Percentiles rank a stretch among this genome's conserved stretches.
Evolutionary conservation across 441 rosid genomes (phyloP).

Genomic region (Metrosideros polymorpha): DNA sequence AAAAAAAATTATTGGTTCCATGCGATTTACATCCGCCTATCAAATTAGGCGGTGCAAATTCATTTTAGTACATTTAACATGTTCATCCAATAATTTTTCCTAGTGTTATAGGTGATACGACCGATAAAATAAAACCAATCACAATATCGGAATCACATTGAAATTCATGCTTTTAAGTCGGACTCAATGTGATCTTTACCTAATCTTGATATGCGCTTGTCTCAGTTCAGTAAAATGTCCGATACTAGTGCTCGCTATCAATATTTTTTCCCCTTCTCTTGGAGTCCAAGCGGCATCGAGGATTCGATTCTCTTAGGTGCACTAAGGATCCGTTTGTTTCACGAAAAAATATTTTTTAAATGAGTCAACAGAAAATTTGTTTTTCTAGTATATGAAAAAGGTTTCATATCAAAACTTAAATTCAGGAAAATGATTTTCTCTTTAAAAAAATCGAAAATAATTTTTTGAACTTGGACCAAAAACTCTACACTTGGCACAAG

Average conservation of each 20-base stretch:
- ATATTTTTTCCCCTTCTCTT: background rate
- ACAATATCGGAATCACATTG: background rate
- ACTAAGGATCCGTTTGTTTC: too few species aligned
- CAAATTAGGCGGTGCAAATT: background rate
- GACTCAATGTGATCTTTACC: background rate
- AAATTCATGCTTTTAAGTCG: background rate
- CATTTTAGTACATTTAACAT: background rate
- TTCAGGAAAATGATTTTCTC: too few species aligned
- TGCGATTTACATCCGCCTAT: background rate
- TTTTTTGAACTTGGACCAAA: too few species aligned
- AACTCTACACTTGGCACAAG: too few species aligned
- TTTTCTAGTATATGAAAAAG: too few species aligned
- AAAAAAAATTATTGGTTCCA: background rate
- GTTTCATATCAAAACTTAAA: too few species aligned
- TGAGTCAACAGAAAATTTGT: too few species aligned
- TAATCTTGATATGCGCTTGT: background rate
- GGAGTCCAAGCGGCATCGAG: background rate
- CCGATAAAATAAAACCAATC: background rate
- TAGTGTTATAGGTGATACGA: background rate
- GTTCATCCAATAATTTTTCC: fast-evolving
- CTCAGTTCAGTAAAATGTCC: background rate
- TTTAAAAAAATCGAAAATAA: too few species aligned
- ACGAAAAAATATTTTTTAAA: too few species aligned
- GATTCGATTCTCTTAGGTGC: background rate
- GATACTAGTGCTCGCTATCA: background rate